Evolutionary conservation across 2,329 filamentous ascomycete genomes (phyloP).

Genomic region (Neodidymelliopsis sp.): DNA sequence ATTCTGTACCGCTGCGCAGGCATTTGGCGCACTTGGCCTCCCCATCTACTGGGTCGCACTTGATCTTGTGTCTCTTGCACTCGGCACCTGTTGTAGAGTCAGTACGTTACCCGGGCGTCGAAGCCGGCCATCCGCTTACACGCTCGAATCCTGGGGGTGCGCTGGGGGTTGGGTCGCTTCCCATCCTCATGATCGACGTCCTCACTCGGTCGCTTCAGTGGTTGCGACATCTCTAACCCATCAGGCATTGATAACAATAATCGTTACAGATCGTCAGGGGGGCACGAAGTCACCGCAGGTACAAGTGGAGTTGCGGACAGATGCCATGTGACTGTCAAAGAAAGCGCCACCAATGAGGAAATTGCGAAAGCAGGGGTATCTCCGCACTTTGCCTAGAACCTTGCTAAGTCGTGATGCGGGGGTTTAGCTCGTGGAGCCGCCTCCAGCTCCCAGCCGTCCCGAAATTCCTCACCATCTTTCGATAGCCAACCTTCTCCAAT

Average conservation of each 20-base stretch:
- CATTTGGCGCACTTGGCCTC: conserved; percentile 46
- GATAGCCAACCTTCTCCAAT: no score
- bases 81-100: conserved; percentile 35
- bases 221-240: conserved; percentile 70
- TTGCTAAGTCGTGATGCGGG: conserved; percentile 6
- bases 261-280: conserved; percentile 20
- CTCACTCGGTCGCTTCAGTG: conserved; percentile 40
- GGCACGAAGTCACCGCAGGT: conserved; percentile 7
- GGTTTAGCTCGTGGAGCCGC: conserved; percentile 11
- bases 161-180: conserved; percentile 33
- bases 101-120: neutral
- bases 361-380: conserved; percentile 12
- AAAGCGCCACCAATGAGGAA: conserved; percentile 16
- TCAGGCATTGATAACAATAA: conserved; percentile 19
- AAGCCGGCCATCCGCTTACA: conserved; percentile 27
- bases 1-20: conserved; percentile 71
- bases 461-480: neutral
- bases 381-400: conserved; percentile 11
- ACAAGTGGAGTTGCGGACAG: conserved; percentile 16
- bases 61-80: conserved; percentile 48
- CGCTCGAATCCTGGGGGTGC: conserved; percentile 35
- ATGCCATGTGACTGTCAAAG: conserved; percentile 22
- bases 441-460: conserved; percentile 1
- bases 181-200: conserved; percentile 40
- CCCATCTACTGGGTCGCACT: conserved; percentile 43